Evolutionary conservation across 2,329 filamentous ascomycete genomes (phyloP).

Genomic region (Aspergillus vadensis): DNA sequence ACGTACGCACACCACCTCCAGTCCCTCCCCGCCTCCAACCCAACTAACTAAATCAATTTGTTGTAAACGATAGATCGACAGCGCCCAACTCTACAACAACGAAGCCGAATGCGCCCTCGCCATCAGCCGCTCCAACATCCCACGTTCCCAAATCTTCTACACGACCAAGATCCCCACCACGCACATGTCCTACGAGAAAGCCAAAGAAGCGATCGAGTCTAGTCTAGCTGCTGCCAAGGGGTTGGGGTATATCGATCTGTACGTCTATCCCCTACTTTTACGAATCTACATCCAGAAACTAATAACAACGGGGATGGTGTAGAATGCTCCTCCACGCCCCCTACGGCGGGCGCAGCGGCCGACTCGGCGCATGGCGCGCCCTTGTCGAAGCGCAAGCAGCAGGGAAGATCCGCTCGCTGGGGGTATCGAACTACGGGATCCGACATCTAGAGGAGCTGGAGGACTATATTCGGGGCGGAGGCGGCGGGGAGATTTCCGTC

Average conservation of each 20-base stretch:
- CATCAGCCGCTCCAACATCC: conserved; percentile 54
- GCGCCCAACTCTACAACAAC: conserved; percentile 60
- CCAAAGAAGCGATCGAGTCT: conserved; percentile 64
- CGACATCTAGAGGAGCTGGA: conserved; percentile 45
- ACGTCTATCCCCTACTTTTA: conserved; percentile 20
- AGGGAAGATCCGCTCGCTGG: conserved; percentile 44
- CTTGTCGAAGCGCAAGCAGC: conserved; percentile 44
- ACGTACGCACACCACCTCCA: conserved; percentile 43
- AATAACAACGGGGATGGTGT: not conserved
- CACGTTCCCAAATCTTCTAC: conserved; percentile 61
- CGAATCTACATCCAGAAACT: not conserved
- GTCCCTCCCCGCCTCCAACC: not conserved
- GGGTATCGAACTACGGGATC: conserved; percentile 46
- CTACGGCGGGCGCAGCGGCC: conserved; percentile 40
- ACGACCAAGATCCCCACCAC: conserved; percentile 61
- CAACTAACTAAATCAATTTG: not conserved
- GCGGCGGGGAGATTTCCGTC: conserved; percentile 71
- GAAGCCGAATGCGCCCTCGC: conserved; percentile 58
- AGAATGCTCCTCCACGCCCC: conserved; percentile 46
- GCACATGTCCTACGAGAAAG: conserved; percentile 62
- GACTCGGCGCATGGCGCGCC: conserved; percentile 44
- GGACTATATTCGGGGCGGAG: conserved; percentile 39
- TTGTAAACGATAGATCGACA: conserved; percentile 52
- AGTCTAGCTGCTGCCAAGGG: conserved; percentile 64
- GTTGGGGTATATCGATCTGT: conserved; percentile 67